Conservation (phyloP, 805 yeast genomes). For the Saccharomycopsis fodiens region DNA sequence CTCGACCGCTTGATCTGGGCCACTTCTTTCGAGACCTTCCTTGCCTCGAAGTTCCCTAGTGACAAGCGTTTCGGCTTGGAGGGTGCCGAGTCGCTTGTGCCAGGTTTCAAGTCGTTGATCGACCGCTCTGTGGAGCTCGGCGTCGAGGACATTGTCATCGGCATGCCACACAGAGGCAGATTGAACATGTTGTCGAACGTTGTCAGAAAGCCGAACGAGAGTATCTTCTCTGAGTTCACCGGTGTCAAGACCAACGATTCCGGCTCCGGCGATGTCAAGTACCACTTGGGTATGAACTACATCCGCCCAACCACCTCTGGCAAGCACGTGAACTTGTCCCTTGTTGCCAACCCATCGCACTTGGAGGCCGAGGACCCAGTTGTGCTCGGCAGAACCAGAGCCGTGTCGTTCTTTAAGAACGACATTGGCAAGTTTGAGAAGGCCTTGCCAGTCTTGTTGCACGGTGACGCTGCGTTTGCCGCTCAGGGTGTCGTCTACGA, state of each 20-base stretch:
- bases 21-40: slow-evolving; percentile 84
- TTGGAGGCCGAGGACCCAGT: slow-evolving; percentile 99
- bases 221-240: slow-evolving; percentile 91
- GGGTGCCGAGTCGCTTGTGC: slow-evolving; percentile 95
- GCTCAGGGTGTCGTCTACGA: slow-evolving; percentile 99
- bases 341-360: slow-evolving; percentile 98
- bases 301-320: slow-evolving; percentile 99
- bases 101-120: slow-evolving; percentile 93
- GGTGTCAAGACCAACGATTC: slow-evolving; percentile 88
- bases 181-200: slow-evolving; percentile 95
- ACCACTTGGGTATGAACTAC: slow-evolving; percentile 99
- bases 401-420: slow-evolving; percentile 84
- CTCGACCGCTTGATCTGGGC: slow-evolving; percentile 97
- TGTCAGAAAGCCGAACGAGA: slow-evolving; percentile 97
- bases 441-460: slow-evolving; percentile 88
- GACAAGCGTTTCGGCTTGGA: slow-evolving; percentile 98
- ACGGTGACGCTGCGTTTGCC: slow-evolving; percentile 99
- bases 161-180: slow-evolving; percentile 99
- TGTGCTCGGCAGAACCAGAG: slow-evolving; percentile 95
- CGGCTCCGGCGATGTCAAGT: slow-evolving; percentile 98
- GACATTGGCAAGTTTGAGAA: slow-evolving; percentile 78
- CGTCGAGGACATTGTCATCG: slow-evolving; percentile 91
- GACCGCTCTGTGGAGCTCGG: slow-evolving; percentile 91
- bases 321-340: slow-evolving; percentile 86
- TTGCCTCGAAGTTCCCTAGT: slow-evolving; percentile 93